phyloP scores from a whole-genome alignment of 352 stramenopile genomes.

The Phytophthora quininea region DNA sequence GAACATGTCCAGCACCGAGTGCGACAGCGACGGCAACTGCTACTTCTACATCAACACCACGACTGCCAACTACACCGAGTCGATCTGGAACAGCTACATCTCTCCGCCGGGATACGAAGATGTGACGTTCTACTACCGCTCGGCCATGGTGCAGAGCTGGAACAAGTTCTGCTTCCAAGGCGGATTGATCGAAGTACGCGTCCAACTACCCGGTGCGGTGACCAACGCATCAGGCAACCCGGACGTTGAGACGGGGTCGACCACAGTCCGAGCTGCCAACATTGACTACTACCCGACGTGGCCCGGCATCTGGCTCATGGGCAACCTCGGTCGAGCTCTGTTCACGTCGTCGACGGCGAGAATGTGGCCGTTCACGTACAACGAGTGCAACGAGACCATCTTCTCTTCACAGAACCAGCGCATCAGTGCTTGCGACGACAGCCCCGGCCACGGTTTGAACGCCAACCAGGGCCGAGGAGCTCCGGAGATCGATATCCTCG shows the following conservation, averaged over 20 bases:
- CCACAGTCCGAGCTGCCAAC: conserved; percentile 18
- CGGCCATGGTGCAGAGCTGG: conserved; percentile 89
- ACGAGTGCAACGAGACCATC: conserved; percentile 78
- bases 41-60: conserved; percentile 70
- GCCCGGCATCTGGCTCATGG: conserved; percentile 96
- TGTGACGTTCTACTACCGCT: conserved; percentile 49
- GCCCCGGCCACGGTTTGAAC: conserved; percentile 90
- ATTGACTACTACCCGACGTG: conserved; percentile 74
- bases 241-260: conserved; percentile 38
- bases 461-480: conserved; percentile 81
- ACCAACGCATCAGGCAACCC: conserved; percentile 46
- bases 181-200: conserved; percentile 87
- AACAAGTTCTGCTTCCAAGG: conserved; percentile 96
- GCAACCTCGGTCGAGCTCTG: conserved; percentile 93
- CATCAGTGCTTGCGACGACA: conserved; percentile 84
- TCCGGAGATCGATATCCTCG: conserved; percentile 94
- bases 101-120: conserved; percentile 52
- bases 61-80: conserved; percentile 45
- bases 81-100: conserved; percentile 70
- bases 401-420: conserved; percentile 48
- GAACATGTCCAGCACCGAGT: conserved; percentile 73
- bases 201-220: conserved; percentile 84
- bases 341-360: conserved; percentile 78
- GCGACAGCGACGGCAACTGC: conserved; percentile 50
- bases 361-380: conserved; percentile 94